These are phyloP conservation scores for Plasmodium cynomolgi DNA, from an alignment of 169 alveolate genomes.

Conservation along the genomic window DNA sequence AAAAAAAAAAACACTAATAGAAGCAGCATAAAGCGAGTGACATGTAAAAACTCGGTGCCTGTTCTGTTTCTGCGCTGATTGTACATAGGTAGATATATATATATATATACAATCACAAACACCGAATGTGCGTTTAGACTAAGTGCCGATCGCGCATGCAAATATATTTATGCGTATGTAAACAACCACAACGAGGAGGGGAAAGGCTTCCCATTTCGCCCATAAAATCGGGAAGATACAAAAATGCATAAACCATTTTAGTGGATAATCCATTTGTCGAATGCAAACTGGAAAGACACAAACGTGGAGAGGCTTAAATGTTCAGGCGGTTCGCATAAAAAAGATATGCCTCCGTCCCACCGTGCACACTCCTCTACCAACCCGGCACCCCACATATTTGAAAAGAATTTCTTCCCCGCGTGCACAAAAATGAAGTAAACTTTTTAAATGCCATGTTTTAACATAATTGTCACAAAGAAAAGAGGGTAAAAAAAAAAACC, in stretches of 20 bases:
- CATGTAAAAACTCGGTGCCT: background rate
- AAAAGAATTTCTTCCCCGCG: background rate
- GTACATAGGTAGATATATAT: background rate
- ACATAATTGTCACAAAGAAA: background rate
- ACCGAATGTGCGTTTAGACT: background rate
- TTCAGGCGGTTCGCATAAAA: background rate
- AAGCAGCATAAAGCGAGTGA: background rate
- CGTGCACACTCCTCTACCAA: background rate
- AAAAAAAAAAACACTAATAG: background rate
- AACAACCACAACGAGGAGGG: background rate
- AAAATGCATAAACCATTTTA: background rate
- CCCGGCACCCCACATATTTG: background rate
- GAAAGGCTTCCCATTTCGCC: background rate
- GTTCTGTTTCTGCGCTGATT: background rate
- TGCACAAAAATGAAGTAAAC: background rate
- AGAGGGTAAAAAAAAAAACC: background rate
- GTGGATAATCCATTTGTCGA: background rate
- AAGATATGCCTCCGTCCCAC: background rate
- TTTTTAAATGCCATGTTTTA: background rate
- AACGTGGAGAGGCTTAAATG: background rate
- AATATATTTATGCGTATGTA: background rate
- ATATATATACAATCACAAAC: background rate
- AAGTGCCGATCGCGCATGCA: background rate
- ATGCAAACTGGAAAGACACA: background rate
- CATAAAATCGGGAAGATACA: background rate